Percentiles rank a stretch among this genome's conserved stretches.
Evolutionary conservation across 2,329 filamentous ascomycete species (phyloP).

Genomic region (Macrophomina pseudophaseolina): DNA sequence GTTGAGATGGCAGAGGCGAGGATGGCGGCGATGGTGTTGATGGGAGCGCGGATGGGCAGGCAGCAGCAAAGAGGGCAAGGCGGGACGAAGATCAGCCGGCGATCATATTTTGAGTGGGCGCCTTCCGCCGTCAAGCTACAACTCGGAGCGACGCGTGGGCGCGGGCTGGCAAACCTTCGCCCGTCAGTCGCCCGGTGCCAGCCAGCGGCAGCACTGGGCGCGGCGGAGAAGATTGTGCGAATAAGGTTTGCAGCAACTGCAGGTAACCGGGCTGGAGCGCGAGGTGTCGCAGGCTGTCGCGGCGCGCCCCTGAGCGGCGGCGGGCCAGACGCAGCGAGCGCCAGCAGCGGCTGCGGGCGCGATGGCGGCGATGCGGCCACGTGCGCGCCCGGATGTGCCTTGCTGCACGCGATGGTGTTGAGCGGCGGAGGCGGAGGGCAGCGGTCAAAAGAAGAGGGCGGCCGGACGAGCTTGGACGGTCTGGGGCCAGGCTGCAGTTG

Average conservation of each 20-base stretch:
- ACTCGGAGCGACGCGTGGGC: slow-evolving; percentile 17
- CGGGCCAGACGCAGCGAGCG: neutral
- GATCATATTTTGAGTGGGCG: slow-evolving; percentile 8
- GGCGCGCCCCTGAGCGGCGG: neutral
- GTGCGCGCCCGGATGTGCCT: neutral
- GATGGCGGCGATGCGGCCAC: neutral
- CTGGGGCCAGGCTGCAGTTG: neutral
- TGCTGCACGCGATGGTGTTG: slow-evolving; percentile 1
- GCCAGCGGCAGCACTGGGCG: neutral
- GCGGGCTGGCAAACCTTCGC: slow-evolving; percentile 1
- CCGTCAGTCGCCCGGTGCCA: neutral
- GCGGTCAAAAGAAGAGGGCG: neutral
- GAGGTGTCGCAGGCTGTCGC: neutral
- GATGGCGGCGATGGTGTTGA: neutral
- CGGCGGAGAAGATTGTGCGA: no score
- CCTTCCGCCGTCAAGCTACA: neutral
- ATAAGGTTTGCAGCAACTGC: neutral
- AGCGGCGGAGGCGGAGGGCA: neutral
- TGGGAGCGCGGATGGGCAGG: neutral
- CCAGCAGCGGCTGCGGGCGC: neutral
- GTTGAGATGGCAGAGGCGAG: neutral
- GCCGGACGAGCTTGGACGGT: neutral
- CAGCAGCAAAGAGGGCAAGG: neutral
- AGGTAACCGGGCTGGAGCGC: neutral
- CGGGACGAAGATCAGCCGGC: slow-evolving; percentile 17